Percentiles rank a stretch among this genome's conserved stretches.
phyloP scores from a whole-genome alignment of 306 rosid genomes.

The Luffa aegyptiaca region DNA sequence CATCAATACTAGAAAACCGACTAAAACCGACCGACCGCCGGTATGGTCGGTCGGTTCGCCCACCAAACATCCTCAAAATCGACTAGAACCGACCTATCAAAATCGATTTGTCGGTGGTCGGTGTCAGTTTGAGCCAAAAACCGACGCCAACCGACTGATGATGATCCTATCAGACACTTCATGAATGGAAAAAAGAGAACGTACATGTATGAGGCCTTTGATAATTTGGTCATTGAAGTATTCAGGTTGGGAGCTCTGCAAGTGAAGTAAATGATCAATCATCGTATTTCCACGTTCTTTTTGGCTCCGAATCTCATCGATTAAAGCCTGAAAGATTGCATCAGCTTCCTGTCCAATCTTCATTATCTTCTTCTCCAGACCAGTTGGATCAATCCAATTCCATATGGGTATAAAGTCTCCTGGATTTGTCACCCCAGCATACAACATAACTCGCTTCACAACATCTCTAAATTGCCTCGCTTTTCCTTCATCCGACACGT shows the following conservation, averaged over 20 bases:
- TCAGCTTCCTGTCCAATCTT: slow-evolving; percentile 21
- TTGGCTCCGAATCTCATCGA: slow-evolving; percentile 10
- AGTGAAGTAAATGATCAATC: slow-evolving; percentile 39
- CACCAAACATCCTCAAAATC: too few species aligned
- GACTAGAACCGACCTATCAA: too few species aligned
- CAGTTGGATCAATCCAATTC: slow-evolving; percentile 23
- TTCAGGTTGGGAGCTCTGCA: slow-evolving; percentile 34
- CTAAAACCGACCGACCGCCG: too few species aligned
- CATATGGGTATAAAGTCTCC: slow-evolving; percentile 35
- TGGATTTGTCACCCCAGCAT: slow-evolving; percentile 14
- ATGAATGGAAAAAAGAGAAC: neutral
- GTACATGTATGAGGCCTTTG: slow-evolving; percentile 32
- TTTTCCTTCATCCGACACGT: slow-evolving; percentile 16
- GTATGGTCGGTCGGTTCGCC: too few species aligned
- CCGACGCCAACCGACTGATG: too few species aligned
- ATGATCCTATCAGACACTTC: too few species aligned
- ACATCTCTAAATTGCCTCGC: slow-evolving; percentile 29
- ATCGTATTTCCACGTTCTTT: slow-evolving; percentile 17
- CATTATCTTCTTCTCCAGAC: slow-evolving; percentile 9
- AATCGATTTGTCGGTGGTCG: too few species aligned
- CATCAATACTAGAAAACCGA: too few species aligned
- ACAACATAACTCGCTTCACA: slow-evolving; percentile 10
- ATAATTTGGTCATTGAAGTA: slow-evolving; percentile 51
- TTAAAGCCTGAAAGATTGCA: slow-evolving; percentile 7
- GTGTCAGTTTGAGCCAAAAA: too few species aligned